These are phyloP conservation scores for Rhodomyrtus psidioides DNA, from an alignment of 441 rosid genomes.

Conservation along the genomic window DNA sequence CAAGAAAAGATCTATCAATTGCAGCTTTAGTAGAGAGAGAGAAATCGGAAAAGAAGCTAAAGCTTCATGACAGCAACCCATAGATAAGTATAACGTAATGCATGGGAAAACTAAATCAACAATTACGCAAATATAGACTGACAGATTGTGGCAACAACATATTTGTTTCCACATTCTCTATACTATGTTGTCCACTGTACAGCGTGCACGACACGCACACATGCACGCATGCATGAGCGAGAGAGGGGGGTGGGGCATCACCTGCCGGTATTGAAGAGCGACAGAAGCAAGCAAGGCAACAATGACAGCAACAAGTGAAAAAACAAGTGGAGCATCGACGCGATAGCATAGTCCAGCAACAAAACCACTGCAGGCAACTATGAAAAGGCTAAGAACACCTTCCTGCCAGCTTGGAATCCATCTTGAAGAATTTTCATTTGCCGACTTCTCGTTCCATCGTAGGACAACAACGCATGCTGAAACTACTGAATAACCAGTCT, in stretches of 20 bases:
- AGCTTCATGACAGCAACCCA: background rate
- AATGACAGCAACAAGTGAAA: conserved; percentile 36
- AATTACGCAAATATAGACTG: background rate
- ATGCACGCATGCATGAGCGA: background rate
- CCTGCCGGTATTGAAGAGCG: conserved; percentile 62
- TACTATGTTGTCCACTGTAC: background rate
- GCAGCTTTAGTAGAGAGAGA: background rate
- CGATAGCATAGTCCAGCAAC: conserved; percentile 63
- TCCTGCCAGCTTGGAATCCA: conserved; percentile 59
- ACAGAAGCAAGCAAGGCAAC: conserved; percentile 46
- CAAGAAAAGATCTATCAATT: background rate
- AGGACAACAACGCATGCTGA: conserved; percentile 84
- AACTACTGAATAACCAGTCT: conserved; percentile 98
- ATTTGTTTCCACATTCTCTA: background rate
- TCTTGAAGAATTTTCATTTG: conserved; percentile 34
- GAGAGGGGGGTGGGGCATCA: conserved; percentile 16
- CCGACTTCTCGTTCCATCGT: conserved; percentile 65
- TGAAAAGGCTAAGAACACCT: conserved; percentile 68
- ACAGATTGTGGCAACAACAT: background rate
- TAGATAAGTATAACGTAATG: background rate
- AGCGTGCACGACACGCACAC: background rate
- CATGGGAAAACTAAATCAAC: background rate
- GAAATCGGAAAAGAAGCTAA: background rate
- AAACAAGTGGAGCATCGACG: conserved; percentile 36
- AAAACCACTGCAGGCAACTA: conserved; percentile 76